Base-by-base conservation (phyloP, 1,284 basidiomycete genomes). In the Naganishia liquefaciens region DNA sequence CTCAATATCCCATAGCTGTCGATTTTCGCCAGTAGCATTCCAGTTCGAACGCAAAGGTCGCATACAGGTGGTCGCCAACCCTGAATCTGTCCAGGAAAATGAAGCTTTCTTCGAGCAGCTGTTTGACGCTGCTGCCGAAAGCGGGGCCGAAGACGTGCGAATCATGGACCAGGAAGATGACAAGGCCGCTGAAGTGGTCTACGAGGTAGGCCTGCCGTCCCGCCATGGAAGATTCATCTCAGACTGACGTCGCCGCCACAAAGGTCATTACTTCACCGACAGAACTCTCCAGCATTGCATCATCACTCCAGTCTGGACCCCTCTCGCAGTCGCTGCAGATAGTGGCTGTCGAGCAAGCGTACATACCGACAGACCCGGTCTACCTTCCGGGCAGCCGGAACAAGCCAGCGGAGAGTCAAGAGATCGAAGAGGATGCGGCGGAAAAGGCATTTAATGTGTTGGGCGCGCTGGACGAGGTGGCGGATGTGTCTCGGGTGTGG, bases 41-140 rank as follows among this genome's bases (percentile, higher is more conserved):
- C 84, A 91, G 81, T 93, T 92, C 73, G 81, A 85, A 66, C 84
- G 86, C 60, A 83, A 84, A 73, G 90, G 88, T 11, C 79, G 83
- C 49, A 84, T 91, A 47, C 82, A 82, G 62, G 80, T 89, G n/a
- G 72, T 80, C 17, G 70, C 86, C 7, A 79, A 80, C 42, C 62
- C 61, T 15, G 51, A 66, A 39, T 40, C 37, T 2, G 28, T 25
- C 7, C 71, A 77, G 3, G 43, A 54, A 1, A 51, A 63, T 13
- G 60, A 64, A n/a, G 63, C 62, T 15, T 78, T 60, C 55, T 60
- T 76, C 52, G 80, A 81, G 54, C 66, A 70, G 4, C 66, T 80
- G 30, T 78, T 80, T 61, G 79, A 80, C 10, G 53, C 75, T 4
- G 77, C 77, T 2, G 65, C 78, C 7, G 78, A 80, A 25, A 74